Percentiles rank a stretch among this genome's conserved stretches.
These are phyloP conservation scores for Tilletia setariae DNA, from an alignment of 1,284 basidiomycete species.

Conservation along the genomic window DNA sequence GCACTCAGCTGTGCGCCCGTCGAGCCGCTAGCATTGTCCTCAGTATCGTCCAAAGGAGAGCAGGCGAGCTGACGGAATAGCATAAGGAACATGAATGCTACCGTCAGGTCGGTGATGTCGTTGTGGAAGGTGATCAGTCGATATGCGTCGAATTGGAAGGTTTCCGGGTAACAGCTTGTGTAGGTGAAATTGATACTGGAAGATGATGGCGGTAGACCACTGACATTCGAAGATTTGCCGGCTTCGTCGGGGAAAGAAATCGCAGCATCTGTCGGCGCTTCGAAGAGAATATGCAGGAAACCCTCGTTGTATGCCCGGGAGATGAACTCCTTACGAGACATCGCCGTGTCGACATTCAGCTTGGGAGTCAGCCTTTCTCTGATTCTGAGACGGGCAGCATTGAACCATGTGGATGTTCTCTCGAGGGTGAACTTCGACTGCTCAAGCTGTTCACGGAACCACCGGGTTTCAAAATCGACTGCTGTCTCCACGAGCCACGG, in stretches of 20 bases:
- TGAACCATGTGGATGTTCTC: constrained; percentile 67
- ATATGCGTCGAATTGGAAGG: constrained; percentile 74
- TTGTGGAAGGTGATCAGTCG: constrained; percentile 68
- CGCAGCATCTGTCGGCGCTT: constrained; percentile 59
- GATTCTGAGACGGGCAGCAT: constrained; percentile 29
- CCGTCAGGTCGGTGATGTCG: constrained; percentile 72
- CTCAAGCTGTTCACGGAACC: constrained; percentile 66
- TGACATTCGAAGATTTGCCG: not conserved
- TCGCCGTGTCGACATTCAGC: constrained; percentile 17
- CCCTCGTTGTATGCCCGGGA: constrained; percentile 64
- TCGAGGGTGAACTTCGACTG: constrained; percentile 60
- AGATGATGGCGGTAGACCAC: constrained; percentile 19
- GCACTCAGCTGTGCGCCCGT: not conserved
- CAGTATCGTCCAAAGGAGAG: constrained; percentile 62
- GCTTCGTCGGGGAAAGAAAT: constrained; percentile 20
- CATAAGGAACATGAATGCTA: constrained; percentile 74
- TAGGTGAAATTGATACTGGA: constrained; percentile 38
- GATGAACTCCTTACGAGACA: constrained; percentile 45
- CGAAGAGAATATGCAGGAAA: constrained; percentile 69
- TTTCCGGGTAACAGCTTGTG: constrained; percentile 60
- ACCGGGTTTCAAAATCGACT: constrained; percentile 73
- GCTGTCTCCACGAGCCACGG: constrained; percentile 78
- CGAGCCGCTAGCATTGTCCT: not conserved
- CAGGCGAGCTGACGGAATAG: constrained; percentile 67
- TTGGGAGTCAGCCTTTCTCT: constrained; percentile 19